These are phyloP conservation scores for Aspergillus biplanus DNA, from an alignment of 495 filamentous ascomycete genomes.

Conservation along the genomic window DNA sequence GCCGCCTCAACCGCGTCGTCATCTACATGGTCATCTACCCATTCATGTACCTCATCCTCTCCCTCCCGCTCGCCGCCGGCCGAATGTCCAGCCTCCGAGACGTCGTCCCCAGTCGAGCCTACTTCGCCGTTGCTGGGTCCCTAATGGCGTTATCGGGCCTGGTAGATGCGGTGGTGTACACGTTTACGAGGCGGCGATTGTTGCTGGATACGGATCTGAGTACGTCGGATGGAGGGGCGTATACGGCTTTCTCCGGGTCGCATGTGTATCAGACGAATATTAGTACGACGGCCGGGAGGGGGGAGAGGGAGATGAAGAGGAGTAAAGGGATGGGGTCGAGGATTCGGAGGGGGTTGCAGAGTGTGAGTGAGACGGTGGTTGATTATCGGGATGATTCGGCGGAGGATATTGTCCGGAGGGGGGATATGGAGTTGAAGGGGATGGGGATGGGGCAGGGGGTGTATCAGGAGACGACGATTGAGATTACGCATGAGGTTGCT, in stretches of 20 bases:
- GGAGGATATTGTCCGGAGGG: conserved; percentile 43
- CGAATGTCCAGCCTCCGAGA: conserved; percentile 63
- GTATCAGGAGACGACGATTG: conserved; percentile 48
- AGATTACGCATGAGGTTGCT: conserved; percentile 44
- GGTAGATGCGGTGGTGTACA: conserved; percentile 72
- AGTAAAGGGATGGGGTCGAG: conserved; percentile 29
- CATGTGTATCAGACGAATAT: conserved; percentile 37
- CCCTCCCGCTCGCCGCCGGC: conserved; percentile 68
- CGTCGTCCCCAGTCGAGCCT: conserved; percentile 52
- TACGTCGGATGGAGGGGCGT: conserved; percentile 34
- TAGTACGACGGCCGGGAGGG: conserved; percentile 27
- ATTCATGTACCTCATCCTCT: conserved; percentile 69
- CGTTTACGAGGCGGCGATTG: conserved; percentile 49
- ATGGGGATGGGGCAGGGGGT: conserved; percentile 37
- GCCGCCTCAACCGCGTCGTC: conserved; percentile 52
- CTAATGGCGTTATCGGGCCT: conserved; percentile 72
- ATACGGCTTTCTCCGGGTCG: conserved; percentile 25
- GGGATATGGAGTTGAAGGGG: conserved; percentile 38
- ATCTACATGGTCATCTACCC: conserved; percentile 76
- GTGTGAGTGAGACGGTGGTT: conserved; percentile 25
- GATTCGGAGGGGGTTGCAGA: conserved; percentile 30
- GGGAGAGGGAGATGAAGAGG: no score
- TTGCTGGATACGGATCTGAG: conserved; percentile 43
- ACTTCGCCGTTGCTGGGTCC: conserved; percentile 69
- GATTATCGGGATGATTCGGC: conserved; percentile 40